phyloP scores from a whole-genome alignment of 768 basidiomycete species.

The Chalciporus sphaerocephalus region DNA sequence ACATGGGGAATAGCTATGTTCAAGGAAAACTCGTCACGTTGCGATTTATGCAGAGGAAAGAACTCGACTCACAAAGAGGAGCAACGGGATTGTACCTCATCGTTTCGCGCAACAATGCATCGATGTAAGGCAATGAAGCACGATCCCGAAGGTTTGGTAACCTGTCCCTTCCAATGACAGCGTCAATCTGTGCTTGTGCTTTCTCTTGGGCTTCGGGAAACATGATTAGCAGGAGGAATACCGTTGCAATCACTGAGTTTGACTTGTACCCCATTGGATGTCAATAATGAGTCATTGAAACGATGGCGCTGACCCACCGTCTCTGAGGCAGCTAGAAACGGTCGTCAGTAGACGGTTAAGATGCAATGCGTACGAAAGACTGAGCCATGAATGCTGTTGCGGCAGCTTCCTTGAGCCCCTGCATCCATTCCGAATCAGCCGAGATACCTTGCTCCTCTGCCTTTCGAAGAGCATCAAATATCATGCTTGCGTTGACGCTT shows the following conservation, averaged over 20 bases:
- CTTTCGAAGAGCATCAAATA: constrained; percentile 4
- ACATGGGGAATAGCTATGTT: constrained; percentile 25
- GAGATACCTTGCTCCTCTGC: constrained; percentile 1
- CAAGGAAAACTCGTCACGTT: neutral
- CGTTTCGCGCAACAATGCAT: constrained; percentile 13
- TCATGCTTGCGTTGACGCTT: constrained; percentile 1
- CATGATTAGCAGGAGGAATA: constrained; percentile 10
- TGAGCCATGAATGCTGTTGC: constrained; percentile 14
- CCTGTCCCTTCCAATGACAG: constrained; percentile 1
- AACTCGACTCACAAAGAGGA: constrained; percentile 9
- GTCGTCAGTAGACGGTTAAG: neutral
- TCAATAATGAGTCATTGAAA: neutral
- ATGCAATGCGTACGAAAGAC: neutral
- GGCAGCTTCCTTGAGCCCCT: constrained; percentile 9
- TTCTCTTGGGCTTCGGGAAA: constrained; percentile 9
- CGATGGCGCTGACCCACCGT: constrained; percentile 8
- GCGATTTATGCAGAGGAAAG: neutral
- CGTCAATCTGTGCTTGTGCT: constrained; percentile 13
- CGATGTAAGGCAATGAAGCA: constrained; percentile 10
- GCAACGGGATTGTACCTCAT: constrained; percentile 3
- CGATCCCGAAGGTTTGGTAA: constrained; percentile 10
- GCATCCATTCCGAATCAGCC: constrained; percentile 3
- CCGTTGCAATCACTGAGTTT: constrained; percentile 18
- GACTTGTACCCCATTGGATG: constrained; percentile 1
- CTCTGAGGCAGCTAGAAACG: constrained; percentile 9